phyloP scores from a whole-genome alignment of 495 filamentous ascomycete species.

The Penicillium nucicola region DNA sequence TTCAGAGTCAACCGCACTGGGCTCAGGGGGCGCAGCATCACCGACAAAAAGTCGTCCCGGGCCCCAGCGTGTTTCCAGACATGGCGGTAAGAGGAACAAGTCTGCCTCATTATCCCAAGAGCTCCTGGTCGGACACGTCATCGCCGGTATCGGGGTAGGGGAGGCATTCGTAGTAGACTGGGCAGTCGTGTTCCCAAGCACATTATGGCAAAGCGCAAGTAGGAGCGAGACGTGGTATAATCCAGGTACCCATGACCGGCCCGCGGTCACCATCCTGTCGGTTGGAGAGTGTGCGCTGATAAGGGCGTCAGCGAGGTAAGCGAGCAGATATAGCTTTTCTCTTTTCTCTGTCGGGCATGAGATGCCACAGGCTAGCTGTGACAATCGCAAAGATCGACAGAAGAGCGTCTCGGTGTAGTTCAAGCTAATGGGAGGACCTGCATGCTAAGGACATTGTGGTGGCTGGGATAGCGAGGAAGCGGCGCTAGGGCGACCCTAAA shows the following conservation, averaged over 20 bases:
- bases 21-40: not conserved
- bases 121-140: conserved; percentile 13
- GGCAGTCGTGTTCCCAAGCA: conserved; percentile 1
- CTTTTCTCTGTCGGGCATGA: conserved; percentile 1
- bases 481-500: conserved; percentile 8
- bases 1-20: conserved; percentile 1
- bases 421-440: not conserved
- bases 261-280: conserved; percentile 16
- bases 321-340: conserved; percentile 2
- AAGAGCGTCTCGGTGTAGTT: not conserved
- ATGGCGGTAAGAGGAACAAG: conserved; percentile 13
- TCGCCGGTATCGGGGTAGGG: not conserved
- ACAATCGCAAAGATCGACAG: not conserved
- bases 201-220: conserved; percentile 4
- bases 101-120: conserved; percentile 17
- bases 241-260: conserved; percentile 11
- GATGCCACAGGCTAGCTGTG: not conserved
- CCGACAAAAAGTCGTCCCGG: not conserved
- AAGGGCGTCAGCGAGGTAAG: not conserved
- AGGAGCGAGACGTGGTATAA: conserved; percentile 4
- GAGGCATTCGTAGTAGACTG: conserved; percentile 6
- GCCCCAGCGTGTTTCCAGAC: conserved; percentile 16
- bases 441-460: conserved; percentile 17
- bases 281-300: not conserved
- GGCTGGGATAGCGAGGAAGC: conserved; percentile 10